A percentile compares a stretch with the other conserved stretches of the same genome.
Evolutionary conservation across 495 filamentous ascomycete genomes (phyloP).

Genomic region (Saxispiralis lemnorum): DNA sequence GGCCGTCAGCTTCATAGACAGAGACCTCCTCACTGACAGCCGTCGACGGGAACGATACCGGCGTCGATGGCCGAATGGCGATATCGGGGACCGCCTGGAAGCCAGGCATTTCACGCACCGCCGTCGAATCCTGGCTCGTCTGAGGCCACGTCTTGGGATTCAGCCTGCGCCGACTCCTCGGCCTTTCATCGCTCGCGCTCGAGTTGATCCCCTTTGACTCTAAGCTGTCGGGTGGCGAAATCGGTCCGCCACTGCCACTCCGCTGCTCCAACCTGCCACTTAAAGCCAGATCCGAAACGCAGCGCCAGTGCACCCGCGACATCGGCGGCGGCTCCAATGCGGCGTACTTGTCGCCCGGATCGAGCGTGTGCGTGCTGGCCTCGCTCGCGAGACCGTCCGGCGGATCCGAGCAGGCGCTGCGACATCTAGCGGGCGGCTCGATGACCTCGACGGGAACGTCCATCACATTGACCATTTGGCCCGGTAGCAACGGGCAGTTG

Average conservation of each 20-base stretch:
- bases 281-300: conserved; percentile 12
- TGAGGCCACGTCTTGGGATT: too few species aligned
- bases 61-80: too few species aligned
- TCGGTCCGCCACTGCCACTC: not conserved
- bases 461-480: conserved; percentile 67
- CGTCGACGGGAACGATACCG: too few species aligned
- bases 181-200: not conserved
- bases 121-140: too few species aligned
- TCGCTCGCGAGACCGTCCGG: not conserved
- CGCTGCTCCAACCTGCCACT: conserved; percentile 5
- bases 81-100: too few species aligned
- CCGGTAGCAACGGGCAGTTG: conserved; percentile 69
- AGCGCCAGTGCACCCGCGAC: conserved; percentile 11
- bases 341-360: conserved; percentile 11
- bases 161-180: not conserved
- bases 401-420: conserved; percentile 1
- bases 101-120: too few species aligned
- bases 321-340: conserved; percentile 9
- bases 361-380: conserved; percentile 3
- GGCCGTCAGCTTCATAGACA: too few species aligned
- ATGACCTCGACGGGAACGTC: conserved; percentile 50
- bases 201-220: not conserved
- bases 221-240: not conserved
- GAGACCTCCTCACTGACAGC: too few species aligned
- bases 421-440: conserved; percentile 6